These are phyloP conservation scores for Streptanthus diversifolius DNA, from an alignment of 345 rosid species.

Conservation along the genomic window DNA sequence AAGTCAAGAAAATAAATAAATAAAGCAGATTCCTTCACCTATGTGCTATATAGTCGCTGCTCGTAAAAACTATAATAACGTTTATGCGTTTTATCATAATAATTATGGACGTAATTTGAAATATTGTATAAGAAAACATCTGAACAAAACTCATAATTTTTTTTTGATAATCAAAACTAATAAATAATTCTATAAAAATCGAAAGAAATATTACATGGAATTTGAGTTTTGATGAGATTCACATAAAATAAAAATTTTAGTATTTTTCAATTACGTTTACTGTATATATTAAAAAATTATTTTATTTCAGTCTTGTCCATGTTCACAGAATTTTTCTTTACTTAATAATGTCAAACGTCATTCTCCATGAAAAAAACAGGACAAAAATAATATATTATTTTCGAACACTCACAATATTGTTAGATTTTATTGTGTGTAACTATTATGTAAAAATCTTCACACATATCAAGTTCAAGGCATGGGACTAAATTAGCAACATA, in stretches of 20 bases:
- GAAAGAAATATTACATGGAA: background rate
- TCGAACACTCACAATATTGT: constrained; percentile 13
- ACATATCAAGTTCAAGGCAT: background rate
- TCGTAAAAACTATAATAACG: background rate
- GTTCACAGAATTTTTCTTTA: constrained; percentile 23
- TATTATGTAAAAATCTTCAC: constrained; percentile 1
- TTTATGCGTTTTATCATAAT: background rate
- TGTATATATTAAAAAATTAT: background rate
- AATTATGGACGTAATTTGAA: background rate
- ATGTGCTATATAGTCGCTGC: background rate
- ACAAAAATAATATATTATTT: background rate
- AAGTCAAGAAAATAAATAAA: background rate
- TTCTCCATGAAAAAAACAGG: constrained; percentile 22
- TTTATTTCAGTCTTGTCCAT: background rate
- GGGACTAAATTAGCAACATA: background rate
- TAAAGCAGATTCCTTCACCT: constrained; percentile 27
- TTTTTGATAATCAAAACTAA: background rate
- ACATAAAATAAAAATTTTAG: background rate
- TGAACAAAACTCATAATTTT: background rate
- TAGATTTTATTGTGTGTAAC: constrained; percentile 16
- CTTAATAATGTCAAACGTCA: constrained; percentile 21
- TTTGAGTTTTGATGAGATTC: background rate
- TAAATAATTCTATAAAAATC: background rate
- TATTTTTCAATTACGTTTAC: background rate
- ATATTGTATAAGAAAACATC: background rate